A percentile compares a stretch with the other conserved stretches of the same genome.
Evolutionary conservation across 306 rosid species (phyloP).

Genomic region (Lablab purpureus): DNA sequence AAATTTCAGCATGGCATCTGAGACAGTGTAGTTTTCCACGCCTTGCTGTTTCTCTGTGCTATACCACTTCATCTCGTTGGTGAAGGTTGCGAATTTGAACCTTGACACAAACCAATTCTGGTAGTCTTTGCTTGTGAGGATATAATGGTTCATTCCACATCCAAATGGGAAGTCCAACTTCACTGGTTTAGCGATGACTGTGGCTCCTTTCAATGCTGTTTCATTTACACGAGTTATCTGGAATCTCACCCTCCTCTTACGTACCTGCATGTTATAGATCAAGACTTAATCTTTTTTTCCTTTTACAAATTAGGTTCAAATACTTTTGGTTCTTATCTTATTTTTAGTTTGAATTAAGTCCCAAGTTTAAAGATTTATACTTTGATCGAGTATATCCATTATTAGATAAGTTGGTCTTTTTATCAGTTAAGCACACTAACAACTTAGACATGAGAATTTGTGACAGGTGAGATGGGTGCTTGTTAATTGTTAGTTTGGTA

Average conservation of each 20-base stretch:
- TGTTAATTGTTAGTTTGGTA: neutral
- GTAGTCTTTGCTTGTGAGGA: slow-evolving; percentile 62
- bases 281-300: neutral
- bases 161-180: slow-evolving; percentile 67
- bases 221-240: slow-evolving; percentile 50
- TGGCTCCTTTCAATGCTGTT: slow-evolving; percentile 59
- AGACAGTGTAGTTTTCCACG: slow-evolving; percentile 65
- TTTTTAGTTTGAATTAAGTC: neutral
- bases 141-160: slow-evolving; percentile 63
- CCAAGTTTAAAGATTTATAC: neutral
- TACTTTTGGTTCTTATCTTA: neutral
- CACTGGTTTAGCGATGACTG: slow-evolving; percentile 48
- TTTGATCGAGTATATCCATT: neutral
- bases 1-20: slow-evolving; percentile 74
- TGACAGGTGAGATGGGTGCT: neutral
- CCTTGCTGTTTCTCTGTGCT: slow-evolving; percentile 65
- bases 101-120: slow-evolving; percentile 70
- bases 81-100: slow-evolving; percentile 71
- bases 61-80: slow-evolving; percentile 88
- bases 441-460: neutral
- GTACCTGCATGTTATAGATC: slow-evolving; percentile 56
- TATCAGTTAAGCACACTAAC: neutral
- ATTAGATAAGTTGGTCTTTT: neutral
- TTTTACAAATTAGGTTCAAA: neutral
- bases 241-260: slow-evolving; percentile 64